These are phyloP conservation scores for Neurospora terricola DNA, from an alignment of 495 filamentous ascomycete genomes.

Conservation along the genomic window DNA sequence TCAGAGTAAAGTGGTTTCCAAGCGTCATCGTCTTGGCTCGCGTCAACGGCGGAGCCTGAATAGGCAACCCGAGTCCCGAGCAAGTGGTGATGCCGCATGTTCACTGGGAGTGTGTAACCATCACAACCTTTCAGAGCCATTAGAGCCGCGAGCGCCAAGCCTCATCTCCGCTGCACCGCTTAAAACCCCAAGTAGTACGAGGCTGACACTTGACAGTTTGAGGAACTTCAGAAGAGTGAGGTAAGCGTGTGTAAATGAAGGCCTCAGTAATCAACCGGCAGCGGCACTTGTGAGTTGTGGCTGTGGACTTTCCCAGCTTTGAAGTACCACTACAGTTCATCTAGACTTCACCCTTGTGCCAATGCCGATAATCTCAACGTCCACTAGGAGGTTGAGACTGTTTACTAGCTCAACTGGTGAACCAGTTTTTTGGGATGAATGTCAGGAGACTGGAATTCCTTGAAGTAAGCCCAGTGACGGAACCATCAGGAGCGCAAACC, in stretches of 20 bases:
- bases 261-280: background rate
- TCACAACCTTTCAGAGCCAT: background rate
- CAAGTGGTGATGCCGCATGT: background rate
- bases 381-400: no score
- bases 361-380: no score
- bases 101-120: background rate
- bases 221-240: background rate
- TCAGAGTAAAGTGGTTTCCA: background rate
- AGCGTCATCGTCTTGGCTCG: background rate
- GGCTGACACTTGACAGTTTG: background rate
- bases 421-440: no score
- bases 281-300: background rate
- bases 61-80: background rate
- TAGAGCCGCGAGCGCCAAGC: background rate
- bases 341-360: no score
- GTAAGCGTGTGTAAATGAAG: background rate
- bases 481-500: no score
- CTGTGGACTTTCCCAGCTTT: no score
- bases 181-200: background rate
- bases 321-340: no score
- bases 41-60: background rate
- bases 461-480: no score
- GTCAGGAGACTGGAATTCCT: no score
- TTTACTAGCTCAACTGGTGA: no score
- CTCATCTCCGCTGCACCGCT: background rate